Evolutionary conservation across 2,329 filamentous ascomycete species (phyloP), one percentile per base, ranked within the genome.

Genomic region (Tothia fuscella): DNA sequence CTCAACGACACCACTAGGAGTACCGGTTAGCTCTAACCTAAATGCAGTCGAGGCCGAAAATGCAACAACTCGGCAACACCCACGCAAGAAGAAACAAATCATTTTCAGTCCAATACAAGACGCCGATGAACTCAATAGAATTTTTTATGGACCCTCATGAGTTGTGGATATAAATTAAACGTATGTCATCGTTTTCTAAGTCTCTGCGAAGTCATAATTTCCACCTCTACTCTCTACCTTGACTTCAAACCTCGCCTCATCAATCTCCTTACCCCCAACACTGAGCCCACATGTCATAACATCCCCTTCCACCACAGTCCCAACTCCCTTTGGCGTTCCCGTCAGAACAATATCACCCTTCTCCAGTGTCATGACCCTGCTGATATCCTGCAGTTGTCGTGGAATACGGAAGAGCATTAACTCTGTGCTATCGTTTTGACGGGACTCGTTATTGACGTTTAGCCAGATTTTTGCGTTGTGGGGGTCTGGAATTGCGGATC

Each of bases 251-350:
- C 67, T 79, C 25, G 82, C 84, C 67, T 93, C 83, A 57, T 87
- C 78, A 24, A 96, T 63, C 66, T 93, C 86, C 67, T 81, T 78
- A 28, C 88, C 88, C 44, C 72, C 70, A 22, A 94, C 77, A 57
- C 76, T 78, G 51, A 96, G 70, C 3, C 87, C 87, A 20, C 84
- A 88, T 48, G 72, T 80, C 73, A 98, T 85, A 24, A 89, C 70
- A 64, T 98, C 88, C 2, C 91, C 91, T 1, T 83, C 78, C 46
- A 78, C 76, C 2, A 94, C 87, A 16, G 79, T 72, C 1, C 91
- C 91, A 2, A 98, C 91, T 10, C 91, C 91, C 66, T 95, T 95
- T 38, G 91, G 91, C 38, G 91, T 98, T 14, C 91, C 91, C n/a
- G 91, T 98, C 52, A 98, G 66, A 37, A 98, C 78, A 55, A 98